Conservation (phyloP, 257 asterid genomes). For the Vinca minor region DNA sequence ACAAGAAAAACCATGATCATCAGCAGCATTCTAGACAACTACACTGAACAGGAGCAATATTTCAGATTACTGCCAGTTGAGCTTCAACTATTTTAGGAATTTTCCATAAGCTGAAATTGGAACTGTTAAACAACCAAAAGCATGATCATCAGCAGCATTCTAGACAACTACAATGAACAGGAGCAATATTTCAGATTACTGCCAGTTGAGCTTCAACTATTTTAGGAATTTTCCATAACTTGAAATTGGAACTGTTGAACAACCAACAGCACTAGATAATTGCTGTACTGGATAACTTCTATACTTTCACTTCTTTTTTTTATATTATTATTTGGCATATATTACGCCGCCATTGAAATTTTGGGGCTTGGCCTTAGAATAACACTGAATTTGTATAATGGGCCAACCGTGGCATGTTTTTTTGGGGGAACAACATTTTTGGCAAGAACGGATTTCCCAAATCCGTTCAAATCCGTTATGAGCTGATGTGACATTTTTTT, state of each 20-base stretch:
- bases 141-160: background rate
- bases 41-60: background rate
- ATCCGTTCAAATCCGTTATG: too few relatives aligned
- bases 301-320: too few relatives aligned
- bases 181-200: background rate
- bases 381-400: too few relatives aligned
- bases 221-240: background rate
- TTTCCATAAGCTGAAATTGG: background rate
- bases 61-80: background rate
- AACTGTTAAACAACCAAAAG: background rate
- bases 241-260: background rate
- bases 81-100: slow-evolving; percentile 3
- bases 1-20: background rate
- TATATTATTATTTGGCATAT: too few relatives aligned
- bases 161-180: background rate
- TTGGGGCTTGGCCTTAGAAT: too few relatives aligned
- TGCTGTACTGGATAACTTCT: background rate
- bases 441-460: too few relatives aligned
- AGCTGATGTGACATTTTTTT: too few relatives aligned
- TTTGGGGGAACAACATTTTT: too few relatives aligned
- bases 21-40: background rate
- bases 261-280: background rate
- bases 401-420: too few relatives aligned
- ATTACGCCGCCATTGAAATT: background rate
- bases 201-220: slow-evolving; percentile 3